Conservation (phyloP, 2,329 filamentous ascomycete genomes). For the Parascedosporium putredinis region DNA sequence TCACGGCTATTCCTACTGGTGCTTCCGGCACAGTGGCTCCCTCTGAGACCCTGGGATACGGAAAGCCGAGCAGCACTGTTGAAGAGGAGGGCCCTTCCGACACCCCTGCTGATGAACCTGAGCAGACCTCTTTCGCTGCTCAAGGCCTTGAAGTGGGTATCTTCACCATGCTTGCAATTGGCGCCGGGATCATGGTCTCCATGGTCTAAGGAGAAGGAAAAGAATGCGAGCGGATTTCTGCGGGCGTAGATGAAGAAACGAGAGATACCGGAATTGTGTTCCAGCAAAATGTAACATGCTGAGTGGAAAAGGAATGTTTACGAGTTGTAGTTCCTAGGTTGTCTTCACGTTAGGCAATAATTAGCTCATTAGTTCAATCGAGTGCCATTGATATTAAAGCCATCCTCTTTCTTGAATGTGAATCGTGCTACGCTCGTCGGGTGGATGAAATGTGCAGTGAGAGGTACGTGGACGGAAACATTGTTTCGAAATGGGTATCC, state of each 20-base stretch:
- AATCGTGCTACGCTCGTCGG: not conserved
- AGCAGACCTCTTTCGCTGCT: not conserved
- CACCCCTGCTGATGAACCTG: not conserved
- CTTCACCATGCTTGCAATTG: not conserved
- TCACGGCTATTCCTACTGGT: not conserved
- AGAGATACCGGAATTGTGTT: too few relatives aligned
- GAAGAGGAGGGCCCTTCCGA: not conserved
- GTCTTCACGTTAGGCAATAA: not conserved
- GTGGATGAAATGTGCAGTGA: not conserved
- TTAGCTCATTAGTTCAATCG: too few relatives aligned
- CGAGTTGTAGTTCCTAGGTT: not conserved
- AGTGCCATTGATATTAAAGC: too few relatives aligned
- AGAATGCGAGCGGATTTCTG: not conserved
- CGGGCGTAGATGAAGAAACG: not conserved
- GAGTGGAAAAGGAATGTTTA: too few relatives aligned
- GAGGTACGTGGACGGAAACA: not conserved
- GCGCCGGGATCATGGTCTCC: not conserved
- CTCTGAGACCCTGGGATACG: not conserved
- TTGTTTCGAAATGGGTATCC: constrained; percentile 1
- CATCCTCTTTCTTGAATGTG: too few relatives aligned
- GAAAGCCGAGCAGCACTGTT: not conserved
- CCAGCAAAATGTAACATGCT: too few relatives aligned
- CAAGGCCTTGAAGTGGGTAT: not conserved
- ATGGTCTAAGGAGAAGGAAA: not conserved
- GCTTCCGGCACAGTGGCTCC: not conserved